phyloP scores from a whole-genome alignment of 2,329 filamentous ascomycete genomes.

The Trichocomaceae sp. region DNA sequence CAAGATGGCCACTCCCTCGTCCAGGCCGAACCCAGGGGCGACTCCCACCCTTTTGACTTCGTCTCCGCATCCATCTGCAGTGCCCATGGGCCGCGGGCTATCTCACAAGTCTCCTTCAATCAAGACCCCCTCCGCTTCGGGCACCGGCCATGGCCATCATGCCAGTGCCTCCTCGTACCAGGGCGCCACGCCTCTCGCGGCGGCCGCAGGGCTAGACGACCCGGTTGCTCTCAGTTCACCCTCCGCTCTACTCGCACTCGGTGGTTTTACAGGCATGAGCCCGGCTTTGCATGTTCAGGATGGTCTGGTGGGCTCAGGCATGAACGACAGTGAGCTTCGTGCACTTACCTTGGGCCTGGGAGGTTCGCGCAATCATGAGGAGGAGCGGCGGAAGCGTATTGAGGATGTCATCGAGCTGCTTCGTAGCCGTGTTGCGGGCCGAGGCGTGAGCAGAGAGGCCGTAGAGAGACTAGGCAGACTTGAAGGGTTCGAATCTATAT shows the following conservation, averaged over 20 bases:
- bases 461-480: slow-evolving; percentile 38
- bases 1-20: slow-evolving; percentile 41
- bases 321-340: slow-evolving; percentile 36
- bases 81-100: slow-evolving; percentile 33
- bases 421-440: slow-evolving; percentile 35
- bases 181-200: slow-evolving; percentile 39
- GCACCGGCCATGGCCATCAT: slow-evolving; percentile 29
- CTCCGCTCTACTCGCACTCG: slow-evolving; percentile 40
- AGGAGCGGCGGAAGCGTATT: slow-evolving; percentile 36
- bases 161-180: slow-evolving; percentile 35
- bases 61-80: slow-evolving; percentile 38
- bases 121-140: slow-evolving; percentile 38
- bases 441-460: slow-evolving; percentile 39
- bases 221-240: slow-evolving; percentile 40
- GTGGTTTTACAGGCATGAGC: slow-evolving; percentile 36
- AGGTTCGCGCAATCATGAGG: slow-evolving; percentile 32
- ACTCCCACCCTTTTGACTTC: slow-evolving; percentile 41
- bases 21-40: slow-evolving; percentile 35
- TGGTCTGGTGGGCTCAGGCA: slow-evolving; percentile 28
- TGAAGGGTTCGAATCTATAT: slow-evolving; percentile 42
- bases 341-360: slow-evolving; percentile 32
- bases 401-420: slow-evolving; percentile 37
- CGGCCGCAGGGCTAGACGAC: slow-evolving; percentile 33
- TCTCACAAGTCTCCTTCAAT: slow-evolving; percentile 42
- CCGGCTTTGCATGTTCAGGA: slow-evolving; percentile 35